Conservation (phyloP, 208 protist species). For the Leishmania braziliensis region DNA sequence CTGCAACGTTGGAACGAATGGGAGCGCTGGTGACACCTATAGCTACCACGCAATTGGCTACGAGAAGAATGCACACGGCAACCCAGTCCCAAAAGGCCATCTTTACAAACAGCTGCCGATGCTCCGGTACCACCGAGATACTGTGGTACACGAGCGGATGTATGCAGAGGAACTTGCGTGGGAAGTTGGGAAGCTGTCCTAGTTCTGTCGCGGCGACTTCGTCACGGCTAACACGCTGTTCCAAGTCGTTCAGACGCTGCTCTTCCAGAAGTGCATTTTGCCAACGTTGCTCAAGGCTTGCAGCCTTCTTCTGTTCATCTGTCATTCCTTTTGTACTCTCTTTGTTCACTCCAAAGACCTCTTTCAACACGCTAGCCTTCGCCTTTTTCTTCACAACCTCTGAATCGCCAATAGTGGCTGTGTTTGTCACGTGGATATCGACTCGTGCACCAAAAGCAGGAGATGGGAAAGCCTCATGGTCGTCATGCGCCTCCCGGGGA, state of each 20-base stretch:
- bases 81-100: conserved; percentile 77
- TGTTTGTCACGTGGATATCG: conserved; percentile 5
- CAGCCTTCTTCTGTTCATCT: conserved; percentile 44
- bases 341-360: conserved; percentile 42
- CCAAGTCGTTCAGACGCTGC: conserved; percentile 60
- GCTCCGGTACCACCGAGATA: conserved; percentile 42
- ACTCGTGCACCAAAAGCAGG: conserved; percentile 25
- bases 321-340: conserved; percentile 50
- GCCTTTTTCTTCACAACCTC: conserved; percentile 8
- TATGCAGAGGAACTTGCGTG: conserved; percentile 74
- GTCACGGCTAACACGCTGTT: conserved; percentile 32
- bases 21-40: conserved; percentile 48
- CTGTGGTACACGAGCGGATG: conserved; percentile 72
- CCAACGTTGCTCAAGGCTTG: conserved; percentile 62
- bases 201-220: conserved; percentile 21
- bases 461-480: conserved; percentile 11
- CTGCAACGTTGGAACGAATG: background rate
- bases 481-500: conserved; percentile 19
- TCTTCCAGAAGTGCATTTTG: conserved; percentile 66
- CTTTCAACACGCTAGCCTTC: conserved; percentile 43
- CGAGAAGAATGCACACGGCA: conserved; percentile 51
- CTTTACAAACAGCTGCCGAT: conserved; percentile 48
- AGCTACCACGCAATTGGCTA: conserved; percentile 53
- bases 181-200: conserved; percentile 61
- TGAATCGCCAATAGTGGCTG: background rate